Percentiles rank a stretch among this genome's conserved stretches.
Conservation (phyloP, 305 asterid species). For the Withania somnifera region DNA sequence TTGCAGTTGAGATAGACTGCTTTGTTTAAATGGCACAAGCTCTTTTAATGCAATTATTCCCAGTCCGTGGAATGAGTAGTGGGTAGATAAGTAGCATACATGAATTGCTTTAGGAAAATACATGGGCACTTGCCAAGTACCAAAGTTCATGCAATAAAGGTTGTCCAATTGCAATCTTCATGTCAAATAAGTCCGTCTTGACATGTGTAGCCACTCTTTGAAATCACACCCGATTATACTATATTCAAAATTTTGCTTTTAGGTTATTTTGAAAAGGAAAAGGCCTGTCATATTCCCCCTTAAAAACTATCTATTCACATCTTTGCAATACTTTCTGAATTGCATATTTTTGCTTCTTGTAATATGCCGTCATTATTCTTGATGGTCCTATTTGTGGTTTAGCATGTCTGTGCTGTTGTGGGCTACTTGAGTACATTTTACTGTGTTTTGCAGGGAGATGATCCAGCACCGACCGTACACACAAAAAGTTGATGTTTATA, state of each 20-base stretch:
- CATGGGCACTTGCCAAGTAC: background rate
- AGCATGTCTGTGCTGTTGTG: background rate
- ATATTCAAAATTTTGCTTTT: background rate
- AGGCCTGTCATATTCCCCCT: background rate
- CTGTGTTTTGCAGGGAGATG: slow-evolving; percentile 65
- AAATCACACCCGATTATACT: background rate
- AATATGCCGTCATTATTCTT: background rate
- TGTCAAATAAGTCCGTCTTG: background rate
- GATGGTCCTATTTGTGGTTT: background rate
- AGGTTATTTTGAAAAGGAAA: background rate
- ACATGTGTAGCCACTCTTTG: background rate
- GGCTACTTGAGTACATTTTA: slow-evolving; percentile 1
- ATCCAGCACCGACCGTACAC: slow-evolving; percentile 93
- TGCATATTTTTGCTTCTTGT: background rate
- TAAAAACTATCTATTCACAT: too few relatives aligned
- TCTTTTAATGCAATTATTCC: background rate
- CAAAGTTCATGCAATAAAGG: background rate
- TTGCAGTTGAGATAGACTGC: background rate
- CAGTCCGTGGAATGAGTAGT: background rate
- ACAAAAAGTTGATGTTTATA: slow-evolving; percentile 88
- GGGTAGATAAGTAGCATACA: background rate
- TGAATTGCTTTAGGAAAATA: background rate
- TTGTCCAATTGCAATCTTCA: background rate
- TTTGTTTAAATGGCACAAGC: background rate
- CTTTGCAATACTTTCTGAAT: background rate